A percentile compares a stretch with the other conserved stretches of the same genome.
Conservation (phyloP, 1,284 basidiomycete species). For the Ustilago lituana region DNA sequence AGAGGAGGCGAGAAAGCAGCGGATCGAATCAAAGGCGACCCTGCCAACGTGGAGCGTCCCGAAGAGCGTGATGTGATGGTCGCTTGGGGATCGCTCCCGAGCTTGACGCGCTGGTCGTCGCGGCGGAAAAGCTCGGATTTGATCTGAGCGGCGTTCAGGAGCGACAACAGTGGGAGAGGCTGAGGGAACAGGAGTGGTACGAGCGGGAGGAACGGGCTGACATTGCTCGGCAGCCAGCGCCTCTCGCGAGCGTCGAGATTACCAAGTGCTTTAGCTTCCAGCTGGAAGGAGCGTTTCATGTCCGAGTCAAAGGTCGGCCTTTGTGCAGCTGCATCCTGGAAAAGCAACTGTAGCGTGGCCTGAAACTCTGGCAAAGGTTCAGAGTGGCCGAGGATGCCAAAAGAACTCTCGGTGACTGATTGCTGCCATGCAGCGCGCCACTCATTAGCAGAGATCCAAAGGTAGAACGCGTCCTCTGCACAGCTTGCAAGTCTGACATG, state of each 20-base stretch:
- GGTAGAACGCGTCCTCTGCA: slow-evolving; percentile 17
- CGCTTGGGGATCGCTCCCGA: slow-evolving; percentile 24
- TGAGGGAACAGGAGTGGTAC: slow-evolving; percentile 55
- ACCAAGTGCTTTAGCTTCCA: slow-evolving; percentile 55
- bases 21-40: slow-evolving; percentile 46
- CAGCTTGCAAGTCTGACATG: slow-evolving; percentile 12
- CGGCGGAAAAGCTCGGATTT: slow-evolving; percentile 20
- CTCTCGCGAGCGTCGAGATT: slow-evolving; percentile 45
- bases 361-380: slow-evolving; percentile 49
- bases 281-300: slow-evolving; percentile 47
- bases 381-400: slow-evolving; percentile 13
- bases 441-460: slow-evolving; percentile 11
- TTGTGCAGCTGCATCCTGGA: slow-evolving; percentile 21
- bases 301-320: slow-evolving; percentile 11
- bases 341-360: slow-evolving; percentile 36
- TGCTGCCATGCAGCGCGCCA: slow-evolving; percentile 35
- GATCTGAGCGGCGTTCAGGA: slow-evolving; percentile 44
- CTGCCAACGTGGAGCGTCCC: slow-evolving; percentile 30
- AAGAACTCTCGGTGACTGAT: slow-evolving; percentile 1
- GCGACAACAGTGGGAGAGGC: slow-evolving; percentile 53
- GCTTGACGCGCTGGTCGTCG: slow-evolving; percentile 14
- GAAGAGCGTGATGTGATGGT: slow-evolving; percentile 43
- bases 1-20: slow-evolving; percentile 37
- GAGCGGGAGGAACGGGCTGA: slow-evolving; percentile 29
- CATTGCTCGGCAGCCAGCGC: slow-evolving; percentile 11